These are phyloP conservation scores for Exophiala phaeomuriformis DNA, from an alignment of 2,329 filamentous ascomycete species.

Conservation along the genomic window DNA sequence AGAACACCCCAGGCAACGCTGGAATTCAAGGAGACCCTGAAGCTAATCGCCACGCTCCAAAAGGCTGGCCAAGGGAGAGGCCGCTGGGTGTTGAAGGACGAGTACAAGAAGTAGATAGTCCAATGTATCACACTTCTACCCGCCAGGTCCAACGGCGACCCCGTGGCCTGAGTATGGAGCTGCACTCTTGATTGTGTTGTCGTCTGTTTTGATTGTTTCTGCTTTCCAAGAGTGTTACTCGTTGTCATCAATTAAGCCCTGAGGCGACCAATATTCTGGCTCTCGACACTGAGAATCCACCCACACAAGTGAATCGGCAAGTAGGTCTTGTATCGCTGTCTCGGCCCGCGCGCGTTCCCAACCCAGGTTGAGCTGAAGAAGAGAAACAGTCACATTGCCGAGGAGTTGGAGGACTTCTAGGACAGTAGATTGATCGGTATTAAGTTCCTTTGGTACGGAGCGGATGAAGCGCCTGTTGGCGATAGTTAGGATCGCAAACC, in stretches of 20 bases:
- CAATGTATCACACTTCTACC: background rate
- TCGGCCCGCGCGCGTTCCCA: conserved; percentile 82
- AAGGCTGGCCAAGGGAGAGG: conserved; percentile 46
- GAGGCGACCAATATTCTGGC: conserved; percentile 78
- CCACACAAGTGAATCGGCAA: conserved; percentile 88
- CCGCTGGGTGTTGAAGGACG: conserved; percentile 54
- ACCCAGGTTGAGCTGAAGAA: conserved; percentile 76
- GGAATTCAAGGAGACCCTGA: conserved; percentile 76
- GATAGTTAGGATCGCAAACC: conserved; percentile 76
- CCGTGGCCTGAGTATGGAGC: background rate
- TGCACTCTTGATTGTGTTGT: background rate
- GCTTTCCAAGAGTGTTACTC: conserved; percentile 27
- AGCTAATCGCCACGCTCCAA: conserved; percentile 66
- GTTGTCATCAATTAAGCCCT: conserved; percentile 39
- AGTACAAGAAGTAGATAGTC: conserved; percentile 36
- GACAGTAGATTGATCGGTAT: conserved; percentile 85
- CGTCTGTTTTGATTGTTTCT: background rate
- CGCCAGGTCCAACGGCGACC: background rate
- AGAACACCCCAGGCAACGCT: conserved; percentile 59
- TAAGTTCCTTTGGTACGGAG: conserved; percentile 89
- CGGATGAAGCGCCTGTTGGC: conserved; percentile 82
- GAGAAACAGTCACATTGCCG: conserved; percentile 81
- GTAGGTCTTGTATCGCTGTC: conserved; percentile 82
- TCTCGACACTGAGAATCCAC: conserved; percentile 78
- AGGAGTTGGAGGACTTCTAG: conserved; percentile 85